Conservation (phyloP, 2,329 filamentous ascomycete species). For the Fusarium dlaminii region DNA sequence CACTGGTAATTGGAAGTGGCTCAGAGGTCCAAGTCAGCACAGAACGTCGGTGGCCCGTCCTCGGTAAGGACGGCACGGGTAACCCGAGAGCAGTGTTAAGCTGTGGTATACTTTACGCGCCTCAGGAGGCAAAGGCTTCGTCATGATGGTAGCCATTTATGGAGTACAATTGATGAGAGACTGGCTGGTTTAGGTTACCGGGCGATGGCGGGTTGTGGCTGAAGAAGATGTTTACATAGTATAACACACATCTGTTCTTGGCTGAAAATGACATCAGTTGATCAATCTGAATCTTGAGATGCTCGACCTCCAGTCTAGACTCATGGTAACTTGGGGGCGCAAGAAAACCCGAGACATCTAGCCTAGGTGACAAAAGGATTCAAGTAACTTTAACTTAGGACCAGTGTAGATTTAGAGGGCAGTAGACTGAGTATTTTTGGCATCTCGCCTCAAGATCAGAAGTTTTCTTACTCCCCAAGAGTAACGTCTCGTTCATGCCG, state of each 20-base stretch:
- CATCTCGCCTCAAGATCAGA: neutral
- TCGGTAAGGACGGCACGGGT: neutral
- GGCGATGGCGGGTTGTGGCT: neutral
- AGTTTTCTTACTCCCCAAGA: neutral
- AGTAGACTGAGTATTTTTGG: neutral
- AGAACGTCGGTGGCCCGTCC: neutral
- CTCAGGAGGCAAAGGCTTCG: neutral
- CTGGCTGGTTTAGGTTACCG: neutral
- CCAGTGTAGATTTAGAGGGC: neutral
- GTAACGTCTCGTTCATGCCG: slow-evolving; percentile 9
- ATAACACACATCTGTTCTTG: neutral
- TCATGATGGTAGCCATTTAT: neutral
- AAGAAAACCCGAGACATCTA: neutral
- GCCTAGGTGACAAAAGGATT: neutral
- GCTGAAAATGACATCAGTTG: slow-evolving; percentile 7
- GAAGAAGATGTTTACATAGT: neutral
- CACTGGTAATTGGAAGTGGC: neutral
- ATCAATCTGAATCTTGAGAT: neutral
- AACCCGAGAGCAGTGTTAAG: neutral
- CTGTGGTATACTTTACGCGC: neutral
- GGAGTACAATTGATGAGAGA: neutral
- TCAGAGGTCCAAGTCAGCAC: neutral
- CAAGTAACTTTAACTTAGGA: neutral
- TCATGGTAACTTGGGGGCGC: neutral
- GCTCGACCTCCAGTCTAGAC: neutral